Base-by-base conservation (phyloP, 225 moss, liverwort and hornwort genomes). In the Straminergon stramineum region DNA sequence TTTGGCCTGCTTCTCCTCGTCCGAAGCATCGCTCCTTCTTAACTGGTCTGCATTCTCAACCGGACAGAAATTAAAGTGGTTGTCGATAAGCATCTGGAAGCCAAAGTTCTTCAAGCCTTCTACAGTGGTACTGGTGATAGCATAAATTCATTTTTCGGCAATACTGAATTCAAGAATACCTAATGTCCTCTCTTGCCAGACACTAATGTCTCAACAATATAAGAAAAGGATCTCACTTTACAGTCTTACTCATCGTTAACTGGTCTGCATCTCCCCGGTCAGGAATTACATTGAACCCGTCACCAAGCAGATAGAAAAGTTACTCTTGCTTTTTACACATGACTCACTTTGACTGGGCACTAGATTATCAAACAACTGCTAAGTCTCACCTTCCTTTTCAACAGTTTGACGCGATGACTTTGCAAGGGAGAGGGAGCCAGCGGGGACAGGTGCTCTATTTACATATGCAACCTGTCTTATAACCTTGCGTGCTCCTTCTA, bases 401-500 rank as follows among this genome's bases (percentile, higher is more conserved):
- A 77, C 69, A 73, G 37, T 65, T 81, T 37, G 83, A 55, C n/a
- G 43, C 15, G 89, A 87, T 51, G 87, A 89, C 63, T 82, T 92
- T 11, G 93, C 88, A 56, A 92, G 64, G 55, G 89, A 88, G 87
- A 99, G 95, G 68, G 87, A 75, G 83, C 96, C 99, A 41, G 82
- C 81, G 55, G 99, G 97, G 56, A 97, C 88, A 73, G 88, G 57
- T 71, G 91, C 93, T 87, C 96, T 93, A 77, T 99, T 99, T 34
- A 89, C 88, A 83, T 84, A 91, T 39, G 99, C 97, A 65, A 99
- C 90, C 31, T 94, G 95, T 84, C 85, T 91, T 58, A 99, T 87
- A 41, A 97, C 88, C 89, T 93, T 92, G 86, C 88, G 91, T 81
- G 99, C 97, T 88, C 95, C 95, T 84, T 97, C 95, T 52, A 86